phyloP scores from a whole-genome alignment of 768 basidiomycete genomes.

The Lactarius psammicola region DNA sequence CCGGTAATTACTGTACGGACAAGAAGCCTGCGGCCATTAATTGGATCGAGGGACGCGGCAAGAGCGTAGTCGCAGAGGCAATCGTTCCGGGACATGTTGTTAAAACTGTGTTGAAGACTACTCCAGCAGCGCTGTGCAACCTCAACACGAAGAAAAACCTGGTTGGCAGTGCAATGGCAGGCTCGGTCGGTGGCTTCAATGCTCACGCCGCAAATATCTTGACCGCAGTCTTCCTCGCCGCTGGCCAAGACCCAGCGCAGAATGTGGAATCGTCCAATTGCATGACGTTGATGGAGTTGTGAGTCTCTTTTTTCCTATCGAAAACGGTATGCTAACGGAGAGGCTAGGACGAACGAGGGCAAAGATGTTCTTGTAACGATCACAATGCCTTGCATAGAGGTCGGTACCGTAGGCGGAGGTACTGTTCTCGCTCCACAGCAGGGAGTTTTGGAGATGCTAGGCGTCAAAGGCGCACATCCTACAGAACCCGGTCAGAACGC shows the following conservation, averaged over 20 bases:
- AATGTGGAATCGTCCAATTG: constrained; percentile 99
- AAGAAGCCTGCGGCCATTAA: constrained; percentile 99
- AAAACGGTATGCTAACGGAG: constrained; percentile 12
- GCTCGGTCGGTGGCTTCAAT: constrained; percentile 96
- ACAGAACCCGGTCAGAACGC: constrained; percentile 88
- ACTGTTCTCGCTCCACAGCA: constrained; percentile 89
- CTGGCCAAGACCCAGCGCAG: constrained; percentile 98
- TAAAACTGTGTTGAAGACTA: constrained; percentile 91
- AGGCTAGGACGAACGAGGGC: constrained; percentile 76
- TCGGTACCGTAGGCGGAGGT: constrained; percentile 96
- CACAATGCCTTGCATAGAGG: constrained; percentile 99
- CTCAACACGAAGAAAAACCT: constrained; percentile 97
- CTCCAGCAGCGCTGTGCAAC: constrained; percentile 83
- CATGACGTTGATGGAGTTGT: constrained; percentile 99
- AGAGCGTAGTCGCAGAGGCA: constrained; percentile 96
- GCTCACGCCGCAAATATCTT: constrained; percentile 98
- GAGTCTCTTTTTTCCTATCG: constrained; percentile 39
- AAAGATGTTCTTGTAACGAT: constrained; percentile 90
- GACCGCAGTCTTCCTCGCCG: constrained; percentile 93
- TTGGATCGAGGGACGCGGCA: constrained; percentile 99
- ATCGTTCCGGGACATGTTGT: constrained; percentile 88
- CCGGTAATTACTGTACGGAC: constrained; percentile 98
- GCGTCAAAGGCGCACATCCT: constrained; percentile 84
- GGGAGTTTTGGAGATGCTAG: constrained; percentile 91
- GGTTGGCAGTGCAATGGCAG: constrained; percentile 97